These are phyloP conservation scores for Emmonsia crescens DNA, from an alignment of 2,329 filamentous ascomycete genomes.

Conservation along the genomic window DNA sequence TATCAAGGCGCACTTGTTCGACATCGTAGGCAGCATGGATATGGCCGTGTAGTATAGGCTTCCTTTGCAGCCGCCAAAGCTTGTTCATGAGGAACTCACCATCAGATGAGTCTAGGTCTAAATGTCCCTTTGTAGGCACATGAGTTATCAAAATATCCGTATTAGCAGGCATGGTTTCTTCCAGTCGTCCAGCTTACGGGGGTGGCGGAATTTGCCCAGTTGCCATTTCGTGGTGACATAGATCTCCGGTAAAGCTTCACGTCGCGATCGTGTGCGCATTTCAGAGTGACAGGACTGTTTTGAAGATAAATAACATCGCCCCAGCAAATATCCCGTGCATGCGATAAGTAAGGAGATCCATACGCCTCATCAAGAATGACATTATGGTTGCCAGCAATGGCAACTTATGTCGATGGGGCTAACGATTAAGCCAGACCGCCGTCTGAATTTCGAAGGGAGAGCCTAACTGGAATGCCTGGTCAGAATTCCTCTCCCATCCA, in stretches of 20 bases:
- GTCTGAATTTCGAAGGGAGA: conserved; percentile 57
- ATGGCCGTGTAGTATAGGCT: conserved; percentile 67
- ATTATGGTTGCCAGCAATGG: conserved; percentile 79
- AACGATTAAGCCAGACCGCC: conserved; percentile 61
- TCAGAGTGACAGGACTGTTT: conserved; percentile 49
- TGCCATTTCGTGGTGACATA: conserved; percentile 61
- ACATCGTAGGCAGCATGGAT: conserved; percentile 61
- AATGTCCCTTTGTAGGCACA: conserved; percentile 59
- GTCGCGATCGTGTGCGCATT: conserved; percentile 45
- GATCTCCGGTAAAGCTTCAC: conserved; percentile 65
- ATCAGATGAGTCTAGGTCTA: conserved; percentile 45
- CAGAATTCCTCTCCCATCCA: too few species aligned
- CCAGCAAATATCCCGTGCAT: conserved; percentile 46
- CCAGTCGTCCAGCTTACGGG: conserved; percentile 53
- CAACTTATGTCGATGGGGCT: conserved; percentile 62
- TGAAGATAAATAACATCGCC: conserved; percentile 61
- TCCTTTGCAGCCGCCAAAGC: conserved; percentile 50
- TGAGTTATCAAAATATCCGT: conserved; percentile 70
- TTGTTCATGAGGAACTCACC: conserved; percentile 56
- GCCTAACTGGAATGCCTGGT: conserved; percentile 56
- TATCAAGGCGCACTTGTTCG: conserved; percentile 57
- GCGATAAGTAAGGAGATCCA: conserved; percentile 42
- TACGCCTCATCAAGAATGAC: conserved; percentile 59
- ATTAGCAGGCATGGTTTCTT: conserved; percentile 53
- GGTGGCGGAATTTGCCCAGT: conserved; percentile 70